phyloP scores from a whole-genome alignment of 345 rosid genomes.

The Eucalyptus urophylla region DNA sequence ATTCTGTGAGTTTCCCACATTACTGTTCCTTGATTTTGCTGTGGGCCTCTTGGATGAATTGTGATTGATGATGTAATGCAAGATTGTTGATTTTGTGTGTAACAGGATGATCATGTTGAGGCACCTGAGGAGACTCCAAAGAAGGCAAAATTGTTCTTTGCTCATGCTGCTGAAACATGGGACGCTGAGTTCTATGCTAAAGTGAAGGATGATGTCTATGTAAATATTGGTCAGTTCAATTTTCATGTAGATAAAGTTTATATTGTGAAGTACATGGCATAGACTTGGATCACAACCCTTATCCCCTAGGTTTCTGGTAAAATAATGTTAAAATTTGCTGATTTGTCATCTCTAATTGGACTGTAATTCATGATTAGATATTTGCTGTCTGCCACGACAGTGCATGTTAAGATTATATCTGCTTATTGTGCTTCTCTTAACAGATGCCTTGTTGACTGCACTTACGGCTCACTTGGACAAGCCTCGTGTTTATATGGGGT shows the following conservation, averaged over 20 bases:
- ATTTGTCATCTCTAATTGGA: background rate
- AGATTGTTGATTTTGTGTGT: background rate
- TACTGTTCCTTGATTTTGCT: background rate
- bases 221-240: slow-evolving; percentile 23
- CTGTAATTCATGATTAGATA: background rate
- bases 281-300: background rate
- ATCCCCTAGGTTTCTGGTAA: background rate
- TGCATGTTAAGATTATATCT: background rate
- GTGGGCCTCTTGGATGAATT: background rate
- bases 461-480: slow-evolving; percentile 23
- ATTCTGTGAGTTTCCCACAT: background rate
- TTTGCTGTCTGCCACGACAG: background rate
- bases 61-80: background rate
- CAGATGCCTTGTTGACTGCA: slow-evolving; percentile 18
- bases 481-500: slow-evolving; percentile 69
- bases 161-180: slow-evolving; percentile 28
- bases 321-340: background rate
- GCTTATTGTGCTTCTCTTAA: background rate
- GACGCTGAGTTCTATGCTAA: slow-evolving; percentile 39
- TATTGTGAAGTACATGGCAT: background rate
- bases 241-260: background rate
- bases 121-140: slow-evolving; percentile 22
- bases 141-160: slow-evolving; percentile 22
- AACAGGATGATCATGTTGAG: slow-evolving; percentile 22
- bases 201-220: slow-evolving; percentile 31